Base-by-base conservation (phyloP, 805 yeast species). In the Saccharomycopsis lassenensis region DNA sequence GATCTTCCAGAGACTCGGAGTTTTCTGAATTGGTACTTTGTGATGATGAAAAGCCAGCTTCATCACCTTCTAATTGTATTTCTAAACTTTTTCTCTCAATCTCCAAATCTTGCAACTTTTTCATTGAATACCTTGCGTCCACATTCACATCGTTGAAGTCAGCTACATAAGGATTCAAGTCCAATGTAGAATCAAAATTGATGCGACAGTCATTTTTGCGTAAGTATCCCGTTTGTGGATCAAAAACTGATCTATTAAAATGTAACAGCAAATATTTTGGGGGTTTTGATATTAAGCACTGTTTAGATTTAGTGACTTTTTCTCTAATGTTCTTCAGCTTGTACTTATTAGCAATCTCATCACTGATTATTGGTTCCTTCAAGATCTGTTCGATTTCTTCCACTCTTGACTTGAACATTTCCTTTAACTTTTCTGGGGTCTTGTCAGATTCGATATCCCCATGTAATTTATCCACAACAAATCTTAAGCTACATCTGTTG, bases 181-280 rank as follows among this genome's bases (percentile, higher is more conserved):
- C 77, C 41, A 89, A 59, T 29, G 65, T 62, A 28, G 71, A 50
- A 3, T 94, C 89, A 60, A 86, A 86, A 7, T 70, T 57, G n/a
- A 89, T 89, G 35, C 73, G 70, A 4, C 95, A 79, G 33, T 82
- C 74, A 54, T 87, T 87, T 54, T 89, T 89, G 45, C 83, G 71
- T 19, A 85, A 80, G 64, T 71, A 72, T 42, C 82, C 91, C 0
- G 94, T 81, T 38, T 72, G 63, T 37, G 91, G 83, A 55, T 89
- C 96, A 56, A 86, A 89, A 10, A 84, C 95, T 2, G 95, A 84
- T 51, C 98, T 71, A 55, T 89, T 89, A 44, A 89, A 80, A 55
- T 91, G 97, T 29, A 89, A 69, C 36, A 89, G 73, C 31, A 89
- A 63, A 38, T 84, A 65, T 7, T 86, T 79, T 1, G 96, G 94